Evolutionary conservation across 345 rosid genomes (phyloP).

Genomic region (Lepidium sativum): DNA sequence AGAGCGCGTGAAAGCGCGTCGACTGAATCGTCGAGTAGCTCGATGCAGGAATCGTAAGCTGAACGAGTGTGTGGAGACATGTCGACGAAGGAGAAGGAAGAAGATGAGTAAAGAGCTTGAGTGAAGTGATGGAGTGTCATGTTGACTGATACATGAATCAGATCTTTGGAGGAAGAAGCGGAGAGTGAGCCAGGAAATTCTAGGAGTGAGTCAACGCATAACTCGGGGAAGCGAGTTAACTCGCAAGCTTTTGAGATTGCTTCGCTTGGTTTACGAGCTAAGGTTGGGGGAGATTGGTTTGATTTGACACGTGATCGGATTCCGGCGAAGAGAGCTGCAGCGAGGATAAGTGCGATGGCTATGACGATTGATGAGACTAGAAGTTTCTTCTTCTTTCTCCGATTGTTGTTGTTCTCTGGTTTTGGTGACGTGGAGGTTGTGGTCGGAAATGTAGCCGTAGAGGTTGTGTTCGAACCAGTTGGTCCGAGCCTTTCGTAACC

Average conservation of each 20-base stretch:
- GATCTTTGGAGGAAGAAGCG: constrained; percentile 51
- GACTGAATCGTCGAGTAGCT: constrained; percentile 78
- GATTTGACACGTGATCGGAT: constrained; percentile 21
- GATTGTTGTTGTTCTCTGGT: not conserved
- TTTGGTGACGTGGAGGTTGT: not conserved
- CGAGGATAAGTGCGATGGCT: constrained; percentile 37
- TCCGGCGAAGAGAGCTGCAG: constrained; percentile 53
- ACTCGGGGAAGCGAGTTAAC: constrained; percentile 49
- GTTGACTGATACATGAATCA: constrained; percentile 89
- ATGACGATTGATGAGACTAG: constrained; percentile 37
- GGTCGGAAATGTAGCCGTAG: not conserved
- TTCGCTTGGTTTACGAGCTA: constrained; percentile 52
- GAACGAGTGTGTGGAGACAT: constrained; percentile 61
- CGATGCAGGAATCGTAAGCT: constrained; percentile 82
- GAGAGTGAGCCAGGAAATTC: constrained; percentile 53
- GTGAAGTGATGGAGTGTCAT: constrained; percentile 80
- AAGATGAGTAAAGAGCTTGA: constrained; percentile 60
- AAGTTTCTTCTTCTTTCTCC: constrained; percentile 27
- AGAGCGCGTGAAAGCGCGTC: constrained; percentile 73
- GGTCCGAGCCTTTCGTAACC: constrained; percentile 46
- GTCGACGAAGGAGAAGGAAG: constrained; percentile 39
- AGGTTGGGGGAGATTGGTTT: not conserved
- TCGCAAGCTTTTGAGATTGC: constrained; percentile 67
- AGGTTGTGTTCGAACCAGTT: constrained; percentile 15
- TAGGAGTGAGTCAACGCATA: constrained; percentile 66